phyloP scores from a whole-genome alignment of 352 stramenopile species.

The Blastocystis sp. region DNA sequence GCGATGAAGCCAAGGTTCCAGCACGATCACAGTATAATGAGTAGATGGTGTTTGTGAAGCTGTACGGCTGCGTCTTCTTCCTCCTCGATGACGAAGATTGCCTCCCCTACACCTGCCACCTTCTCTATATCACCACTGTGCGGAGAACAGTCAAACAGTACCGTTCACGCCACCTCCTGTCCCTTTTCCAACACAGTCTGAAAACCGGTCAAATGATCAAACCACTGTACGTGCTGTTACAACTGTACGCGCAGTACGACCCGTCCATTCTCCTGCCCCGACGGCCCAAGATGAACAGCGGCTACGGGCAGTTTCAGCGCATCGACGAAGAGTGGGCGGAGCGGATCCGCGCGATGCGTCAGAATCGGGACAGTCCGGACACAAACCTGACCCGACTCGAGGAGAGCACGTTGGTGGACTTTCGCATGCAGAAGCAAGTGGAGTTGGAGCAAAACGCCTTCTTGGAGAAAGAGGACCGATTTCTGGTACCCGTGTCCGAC shows the following conservation, averaged over 20 bases:
- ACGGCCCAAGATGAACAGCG: slow-evolving; percentile 29
- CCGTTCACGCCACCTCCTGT: not conserved
- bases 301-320: slow-evolving; percentile 43
- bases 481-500: not conserved
- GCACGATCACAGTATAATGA: not conserved
- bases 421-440: not conserved
- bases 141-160: slow-evolving; percentile 7
- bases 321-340: slow-evolving; percentile 50
- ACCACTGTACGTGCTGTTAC: slow-evolving; percentile 32
- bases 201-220: slow-evolving; percentile 43
- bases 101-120: slow-evolving; percentile 49
- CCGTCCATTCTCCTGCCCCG: slow-evolving; percentile 38
- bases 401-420: not conserved
- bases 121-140: slow-evolving; percentile 38
- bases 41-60: slow-evolving; percentile 26
- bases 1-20: not conserved
- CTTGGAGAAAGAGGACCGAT: not conserved
- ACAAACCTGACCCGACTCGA: not conserved
- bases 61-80: slow-evolving; percentile 55
- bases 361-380: not conserved
- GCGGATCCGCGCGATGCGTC: not conserved
- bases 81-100: slow-evolving; percentile 20
- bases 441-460: not conserved
- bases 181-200: slow-evolving; percentile 35
- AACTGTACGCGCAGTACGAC: slow-evolving; percentile 60